These are phyloP conservation scores for Zygotorulaspora sp. DNA, from an alignment of 805 yeast species.

Conservation along the genomic window DNA sequence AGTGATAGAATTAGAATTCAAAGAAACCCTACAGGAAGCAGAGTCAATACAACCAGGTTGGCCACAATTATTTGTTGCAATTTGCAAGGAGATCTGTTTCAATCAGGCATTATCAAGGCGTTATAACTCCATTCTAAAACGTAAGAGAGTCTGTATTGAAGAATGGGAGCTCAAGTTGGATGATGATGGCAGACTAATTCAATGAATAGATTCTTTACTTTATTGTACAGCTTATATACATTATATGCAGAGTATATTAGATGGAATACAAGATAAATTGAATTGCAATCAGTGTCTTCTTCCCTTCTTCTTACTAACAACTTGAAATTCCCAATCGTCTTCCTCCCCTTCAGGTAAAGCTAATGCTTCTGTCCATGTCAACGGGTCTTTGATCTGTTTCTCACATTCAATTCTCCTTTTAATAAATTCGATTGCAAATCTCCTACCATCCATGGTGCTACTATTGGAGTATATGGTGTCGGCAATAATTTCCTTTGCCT, in stretches of 20 bases:
- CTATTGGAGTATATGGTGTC: conserved; percentile 89
- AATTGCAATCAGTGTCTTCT: conserved; percentile 33
- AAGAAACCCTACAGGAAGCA: conserved; percentile 71
- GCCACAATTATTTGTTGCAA: conserved; percentile 69
- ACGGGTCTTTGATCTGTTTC: conserved; percentile 42
- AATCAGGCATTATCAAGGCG: conserved; percentile 89
- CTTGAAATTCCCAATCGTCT: conserved; percentile 62
- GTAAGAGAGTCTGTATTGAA: conserved; percentile 34
- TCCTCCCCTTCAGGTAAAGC: conserved; percentile 40
- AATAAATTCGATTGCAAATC: conserved; percentile 87
- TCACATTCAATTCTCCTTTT: conserved; percentile 75
- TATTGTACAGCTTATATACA: conserved; percentile 7
- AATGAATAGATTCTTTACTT: conserved; percentile 13
- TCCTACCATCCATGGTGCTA: conserved; percentile 87
- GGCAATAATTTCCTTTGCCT: conserved; percentile 78
- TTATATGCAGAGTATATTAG: conserved; percentile 5
- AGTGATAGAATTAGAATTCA: conserved; percentile 74
- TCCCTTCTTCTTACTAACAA: conserved; percentile 58
- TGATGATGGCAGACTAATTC: conserved; percentile 28
- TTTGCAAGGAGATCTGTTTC: conserved; percentile 84
- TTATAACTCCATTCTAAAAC: conserved; percentile 37
- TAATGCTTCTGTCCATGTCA: conserved; percentile 73
- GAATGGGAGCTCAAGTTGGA: conserved; percentile 33
- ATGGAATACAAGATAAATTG: conserved; percentile 1
- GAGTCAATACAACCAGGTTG: conserved; percentile 71